A percentile compares a stretch with the other conserved stretches of the same genome.
Conservation (phyloP, 2,329 filamentous ascomycete genomes). For the Hymenoscyphus repandus region DNA sequence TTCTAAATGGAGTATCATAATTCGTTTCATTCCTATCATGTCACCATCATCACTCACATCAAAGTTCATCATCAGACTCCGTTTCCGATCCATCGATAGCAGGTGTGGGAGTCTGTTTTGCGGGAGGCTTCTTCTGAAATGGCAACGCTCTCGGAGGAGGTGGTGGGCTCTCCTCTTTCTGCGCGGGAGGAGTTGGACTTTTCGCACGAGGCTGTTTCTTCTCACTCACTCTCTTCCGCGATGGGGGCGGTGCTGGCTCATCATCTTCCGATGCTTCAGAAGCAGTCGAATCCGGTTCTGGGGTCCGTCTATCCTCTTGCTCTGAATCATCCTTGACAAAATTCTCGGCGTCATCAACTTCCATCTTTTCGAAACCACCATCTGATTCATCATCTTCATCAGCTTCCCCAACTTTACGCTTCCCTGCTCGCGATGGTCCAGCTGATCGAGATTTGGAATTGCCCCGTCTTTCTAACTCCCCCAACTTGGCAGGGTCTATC, state of each 20-base stretch:
- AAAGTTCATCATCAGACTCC: constrained; percentile 28
- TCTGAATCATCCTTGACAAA: constrained; percentile 13
- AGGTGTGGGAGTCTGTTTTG: constrained; percentile 6
- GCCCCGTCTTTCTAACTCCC: constrained; percentile 11
- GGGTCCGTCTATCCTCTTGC: constrained; percentile 16
- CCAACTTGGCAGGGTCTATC: constrained; percentile 22
- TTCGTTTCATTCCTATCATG: neutral
- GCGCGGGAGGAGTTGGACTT: constrained; percentile 1
- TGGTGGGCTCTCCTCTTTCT: neutral
- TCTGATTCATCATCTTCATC: constrained; percentile 36
- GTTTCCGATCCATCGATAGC: constrained; percentile 25
- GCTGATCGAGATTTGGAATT: constrained; percentile 9
- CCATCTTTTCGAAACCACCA: constrained; percentile 46
- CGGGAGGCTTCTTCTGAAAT: constrained; percentile 16
- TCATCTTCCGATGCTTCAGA: constrained; percentile 17
- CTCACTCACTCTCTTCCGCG: constrained; percentile 1
- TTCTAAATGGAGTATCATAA: neutral
- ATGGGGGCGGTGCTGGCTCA: constrained; percentile 6
- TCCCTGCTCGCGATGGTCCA: constrained; percentile 38
- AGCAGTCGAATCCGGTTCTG: constrained; percentile 22
- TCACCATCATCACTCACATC: neutral
- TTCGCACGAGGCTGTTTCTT: constrained; percentile 6
- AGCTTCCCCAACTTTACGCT: constrained; percentile 42
- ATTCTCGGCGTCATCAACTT: constrained; percentile 36
- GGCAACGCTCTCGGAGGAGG: constrained; percentile 11